phyloP scores from a whole-genome alignment of 2,329 filamentous ascomycete species.

The Fusarium sp. region DNA sequence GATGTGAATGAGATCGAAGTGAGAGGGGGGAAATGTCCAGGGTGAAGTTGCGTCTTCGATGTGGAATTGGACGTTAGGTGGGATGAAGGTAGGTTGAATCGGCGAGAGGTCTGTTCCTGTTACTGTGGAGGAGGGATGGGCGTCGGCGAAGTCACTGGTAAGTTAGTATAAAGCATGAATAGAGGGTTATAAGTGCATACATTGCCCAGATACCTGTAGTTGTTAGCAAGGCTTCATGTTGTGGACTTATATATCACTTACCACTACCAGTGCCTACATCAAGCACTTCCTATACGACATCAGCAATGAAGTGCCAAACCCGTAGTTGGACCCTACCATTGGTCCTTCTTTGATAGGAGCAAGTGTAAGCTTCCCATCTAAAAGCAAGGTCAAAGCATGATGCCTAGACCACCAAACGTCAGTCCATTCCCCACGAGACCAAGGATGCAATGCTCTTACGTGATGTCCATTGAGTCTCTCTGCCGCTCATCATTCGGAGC shows the following conservation, averaged over 20 bases:
- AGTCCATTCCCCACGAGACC: no score
- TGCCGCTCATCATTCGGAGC: slow-evolving; percentile 18
- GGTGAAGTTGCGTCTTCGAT: slow-evolving; percentile 1
- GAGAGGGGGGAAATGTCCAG: background rate
- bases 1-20: slow-evolving; percentile 12
- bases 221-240: background rate
- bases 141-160: slow-evolving; percentile 4
- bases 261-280: background rate
- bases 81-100: slow-evolving; percentile 5
- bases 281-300: background rate
- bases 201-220: background rate
- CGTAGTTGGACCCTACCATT: background rate
- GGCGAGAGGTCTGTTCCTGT: slow-evolving; percentile 15
- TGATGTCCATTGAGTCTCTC: slow-evolving; percentile 21
- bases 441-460: background rate
- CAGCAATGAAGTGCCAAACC: no score
- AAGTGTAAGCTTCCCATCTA: background rate
- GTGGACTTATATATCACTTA: background rate
- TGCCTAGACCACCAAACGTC: background rate
- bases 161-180: background rate
- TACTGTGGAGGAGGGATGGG: background rate
- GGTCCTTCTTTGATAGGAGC: background rate
- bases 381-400: background rate
- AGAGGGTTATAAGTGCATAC: background rate
- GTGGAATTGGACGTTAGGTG: slow-evolving; percentile 10